A percentile compares a stretch with the other conserved stretches of the same genome.
These are phyloP conservation scores for Aspergillus oerlinghausenensis DNA, from an alignment of 2,329 filamentous ascomycete genomes.

Conservation along the genomic window DNA sequence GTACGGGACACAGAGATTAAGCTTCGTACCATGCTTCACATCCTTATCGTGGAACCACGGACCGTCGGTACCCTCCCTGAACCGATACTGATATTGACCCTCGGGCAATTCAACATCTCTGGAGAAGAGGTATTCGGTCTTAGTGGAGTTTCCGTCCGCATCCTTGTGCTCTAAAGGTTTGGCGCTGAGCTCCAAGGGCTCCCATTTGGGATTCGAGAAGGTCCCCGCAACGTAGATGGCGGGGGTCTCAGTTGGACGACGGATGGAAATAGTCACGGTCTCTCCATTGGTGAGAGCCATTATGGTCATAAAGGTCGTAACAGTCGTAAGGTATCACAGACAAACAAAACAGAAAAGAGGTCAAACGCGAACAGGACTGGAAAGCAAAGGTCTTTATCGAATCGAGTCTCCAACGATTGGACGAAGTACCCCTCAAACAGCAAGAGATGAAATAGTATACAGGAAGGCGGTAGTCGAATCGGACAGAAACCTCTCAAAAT, in stretches of 20 bases:
- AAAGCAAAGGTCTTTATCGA: conserved; percentile 9
- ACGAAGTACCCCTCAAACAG: background rate
- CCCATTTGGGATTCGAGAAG: conserved; percentile 27
- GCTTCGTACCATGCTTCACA: conserved; percentile 22
- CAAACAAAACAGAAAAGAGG: conserved; percentile 7
- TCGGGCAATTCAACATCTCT: conserved; percentile 13
- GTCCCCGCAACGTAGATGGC: conserved; percentile 22
- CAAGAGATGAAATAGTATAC: conserved; percentile 13
- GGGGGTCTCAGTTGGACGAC: conserved; percentile 22
- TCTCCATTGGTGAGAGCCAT: conserved; percentile 18
- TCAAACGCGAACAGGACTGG: conserved; percentile 12
- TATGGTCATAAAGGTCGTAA: conserved; percentile 17
- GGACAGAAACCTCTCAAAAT: conserved; percentile 11
- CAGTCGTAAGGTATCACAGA: conserved; percentile 13
- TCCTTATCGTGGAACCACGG: conserved; percentile 24
- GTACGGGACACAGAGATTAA: background rate
- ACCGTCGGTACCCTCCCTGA: conserved; percentile 20
- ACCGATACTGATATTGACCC: conserved; percentile 25
- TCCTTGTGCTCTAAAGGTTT: conserved; percentile 15
- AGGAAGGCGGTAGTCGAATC: conserved; percentile 3
- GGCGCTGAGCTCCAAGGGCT: conserved; percentile 21
- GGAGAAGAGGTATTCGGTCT: conserved; percentile 19
- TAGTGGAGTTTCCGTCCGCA: conserved; percentile 13
- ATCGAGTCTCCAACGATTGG: background rate
- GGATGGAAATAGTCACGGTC: conserved; percentile 24